Percentiles rank a stretch among this genome's conserved stretches.
phyloP scores from a whole-genome alignment of 192 early-diverging fungal species.

The Gamsiella multidivaricata region DNA sequence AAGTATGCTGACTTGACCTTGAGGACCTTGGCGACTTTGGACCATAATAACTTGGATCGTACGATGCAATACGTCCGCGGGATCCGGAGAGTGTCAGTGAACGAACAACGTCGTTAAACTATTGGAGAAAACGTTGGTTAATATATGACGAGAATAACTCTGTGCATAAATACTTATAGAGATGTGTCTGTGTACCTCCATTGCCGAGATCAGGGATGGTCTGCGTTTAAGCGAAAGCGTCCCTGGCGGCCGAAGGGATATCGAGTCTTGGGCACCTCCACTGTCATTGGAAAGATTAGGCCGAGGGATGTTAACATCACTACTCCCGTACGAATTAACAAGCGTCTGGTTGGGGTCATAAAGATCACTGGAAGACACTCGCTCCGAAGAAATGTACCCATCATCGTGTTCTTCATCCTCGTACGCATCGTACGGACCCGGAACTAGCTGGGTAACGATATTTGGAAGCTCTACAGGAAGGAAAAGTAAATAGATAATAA shows the following conservation, averaged over 20 bases:
- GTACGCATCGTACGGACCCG: constrained; percentile 44
- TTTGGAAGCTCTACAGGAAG: constrained; percentile 12
- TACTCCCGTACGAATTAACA: constrained; percentile 14
- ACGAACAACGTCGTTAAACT: constrained; percentile 52
- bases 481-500: not conserved
- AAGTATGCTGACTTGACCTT: not conserved
- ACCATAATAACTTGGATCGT: constrained; percentile 51
- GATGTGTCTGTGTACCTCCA: constrained; percentile 55
- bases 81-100: constrained; percentile 45
- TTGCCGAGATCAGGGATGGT: constrained; percentile 64
- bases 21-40: constrained; percentile 19
- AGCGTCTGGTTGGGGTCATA: constrained; percentile 30
- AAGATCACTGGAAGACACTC: constrained; percentile 30
- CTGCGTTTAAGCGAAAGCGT: constrained; percentile 26
- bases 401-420: constrained; percentile 50
- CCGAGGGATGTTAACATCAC: constrained; percentile 35
- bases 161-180: not conserved
- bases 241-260: constrained; percentile 37
- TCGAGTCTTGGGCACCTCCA: constrained; percentile 46
- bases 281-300: constrained; percentile 40
- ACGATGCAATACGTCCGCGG: constrained; percentile 21
- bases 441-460: constrained; percentile 16
- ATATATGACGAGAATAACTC: not conserved
- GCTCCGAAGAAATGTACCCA: constrained; percentile 43
- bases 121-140: not conserved